Evolutionary conservation across 78 protist species (phyloP), one percentile per base, ranked within the genome.

Genomic region (Protostelium mycophagum): DNA sequence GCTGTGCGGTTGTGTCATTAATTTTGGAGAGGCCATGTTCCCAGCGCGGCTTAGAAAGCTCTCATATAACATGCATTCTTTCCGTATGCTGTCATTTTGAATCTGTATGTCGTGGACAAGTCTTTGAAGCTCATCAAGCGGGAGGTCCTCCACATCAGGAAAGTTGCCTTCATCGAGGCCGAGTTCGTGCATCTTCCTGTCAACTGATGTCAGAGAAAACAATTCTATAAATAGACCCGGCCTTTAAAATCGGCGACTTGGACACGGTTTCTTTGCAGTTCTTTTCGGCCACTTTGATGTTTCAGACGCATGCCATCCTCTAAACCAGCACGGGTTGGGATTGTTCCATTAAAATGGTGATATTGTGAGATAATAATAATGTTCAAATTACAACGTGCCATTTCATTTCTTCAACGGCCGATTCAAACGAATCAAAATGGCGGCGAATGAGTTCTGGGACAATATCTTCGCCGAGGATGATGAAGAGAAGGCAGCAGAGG

Each of bases 391-490:
- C n/a, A n/a, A n/a, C n/a, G n/a, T n/a, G n/a, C n/a, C n/a, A n/a
- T n/a, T n/a, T n/a, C n/a, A n/a, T n/a, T n/a, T n/a, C n/a, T n/a
- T n/a, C n/a, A n/a, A n/a, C n/a, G n/a, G n/a, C n/a, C n/a, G n/a
- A n/a, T n/a, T n/a, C n/a, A n/a, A n/a, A n/a, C n/a, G n/a, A n/a
- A n/a, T n/a, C n/a, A n/a, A n/a, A n/a, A n/a, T n/a, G n/a, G 73
- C 73, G 5, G 73, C 73, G 16, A 16, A 51, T 5, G 16, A 51
- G 31, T 51, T 51, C 73, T 90, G 92, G 92, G 92, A 90, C 85
- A 86, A 39, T 83, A 63, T 90, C 34, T 90, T 90, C 38, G 92
- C 85, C 23, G 92, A 90, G 34, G 92, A 90, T 1, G 83, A 90
- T 23, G n/a, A 25, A 35, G 38, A 34, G 0, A 34, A 73, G 23